A percentile compares a stretch with the other conserved stretches of the same genome.
These are phyloP conservation scores for Metschnikowia lunata DNA, from an alignment of 805 yeast species.

Conservation along the genomic window DNA sequence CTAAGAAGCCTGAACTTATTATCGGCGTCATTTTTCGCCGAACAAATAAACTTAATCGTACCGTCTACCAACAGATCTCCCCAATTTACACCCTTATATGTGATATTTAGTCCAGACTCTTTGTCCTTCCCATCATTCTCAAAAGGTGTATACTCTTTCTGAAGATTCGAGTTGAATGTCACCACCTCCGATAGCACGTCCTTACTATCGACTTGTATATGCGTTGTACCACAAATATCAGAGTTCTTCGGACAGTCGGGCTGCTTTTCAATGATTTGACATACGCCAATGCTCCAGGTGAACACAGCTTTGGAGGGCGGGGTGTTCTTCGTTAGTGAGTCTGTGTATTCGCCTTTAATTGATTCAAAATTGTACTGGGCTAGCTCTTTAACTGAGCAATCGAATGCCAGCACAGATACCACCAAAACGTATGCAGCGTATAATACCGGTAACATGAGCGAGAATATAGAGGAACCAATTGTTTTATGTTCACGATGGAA, in stretches of 20 bases:
- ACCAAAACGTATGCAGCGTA: no score
- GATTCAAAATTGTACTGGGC: conserved; percentile 38
- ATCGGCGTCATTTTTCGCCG: conserved; percentile 20
- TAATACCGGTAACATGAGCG: no score
- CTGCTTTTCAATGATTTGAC: conserved; percentile 41
- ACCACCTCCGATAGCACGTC: conserved; percentile 57
- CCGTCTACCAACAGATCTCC: conserved; percentile 55
- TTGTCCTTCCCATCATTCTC: conserved; percentile 27
- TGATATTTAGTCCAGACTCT: conserved; percentile 30
- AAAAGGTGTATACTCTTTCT: conserved; percentile 24
- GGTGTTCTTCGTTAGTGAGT: conserved; percentile 46
- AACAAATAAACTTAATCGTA: conserved; percentile 45
- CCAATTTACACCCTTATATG: conserved; percentile 60
- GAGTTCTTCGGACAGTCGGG: conserved; percentile 65
- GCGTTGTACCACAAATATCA: conserved; percentile 73
- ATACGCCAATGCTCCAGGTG: conserved; percentile 70
- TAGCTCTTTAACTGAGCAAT: conserved; percentile 36
- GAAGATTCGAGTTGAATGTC: conserved; percentile 46
- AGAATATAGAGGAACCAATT: no score
- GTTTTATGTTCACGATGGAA: no score
- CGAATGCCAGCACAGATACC: conserved; percentile 20
- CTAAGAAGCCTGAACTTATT: conserved; percentile 25
- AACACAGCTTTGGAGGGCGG: conserved; percentile 72
- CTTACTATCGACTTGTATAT: conserved; percentile 46
- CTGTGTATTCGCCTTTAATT: conserved; percentile 47